These are phyloP conservation scores for Gleditsia sinensis DNA, from an alignment of 306 rosid genomes.

Conservation along the genomic window DNA sequence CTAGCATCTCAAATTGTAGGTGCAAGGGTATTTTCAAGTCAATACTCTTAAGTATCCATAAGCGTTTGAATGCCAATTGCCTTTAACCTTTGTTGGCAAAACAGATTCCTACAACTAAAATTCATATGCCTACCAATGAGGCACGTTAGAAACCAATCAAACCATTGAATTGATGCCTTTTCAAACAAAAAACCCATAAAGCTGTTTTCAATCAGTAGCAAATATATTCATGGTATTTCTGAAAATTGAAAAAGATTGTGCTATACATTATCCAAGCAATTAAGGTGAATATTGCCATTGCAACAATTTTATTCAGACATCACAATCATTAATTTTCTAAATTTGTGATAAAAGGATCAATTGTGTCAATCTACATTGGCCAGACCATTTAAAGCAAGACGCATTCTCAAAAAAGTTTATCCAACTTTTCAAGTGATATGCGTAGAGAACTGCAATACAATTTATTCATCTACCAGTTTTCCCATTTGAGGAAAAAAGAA, in stretches of 20 bases:
- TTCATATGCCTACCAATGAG: not conserved
- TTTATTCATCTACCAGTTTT: slow-evolving; percentile 1
- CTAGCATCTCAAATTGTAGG: slow-evolving; percentile 9
- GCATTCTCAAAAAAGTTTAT: not conserved
- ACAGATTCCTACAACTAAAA: not conserved
- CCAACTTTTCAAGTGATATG: not conserved
- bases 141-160: not conserved
- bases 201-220: slow-evolving; percentile 3
- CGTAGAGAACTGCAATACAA: not conserved
- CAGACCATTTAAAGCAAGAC: slow-evolving; percentile 10
- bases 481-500: slow-evolving; percentile 8
- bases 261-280: not conserved
- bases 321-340: slow-evolving; percentile 3
- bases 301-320: not conserved
- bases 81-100: not conserved
- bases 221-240: not conserved
- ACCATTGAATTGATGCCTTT: not conserved
- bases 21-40: not conserved
- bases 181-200: not conserved
- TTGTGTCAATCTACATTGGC: not conserved
- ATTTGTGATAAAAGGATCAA: slow-evolving; percentile 1
- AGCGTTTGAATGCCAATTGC: not conserved
- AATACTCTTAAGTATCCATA: not conserved
- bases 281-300: not conserved
- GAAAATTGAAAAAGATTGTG: not conserved